Conservation (phyloP, 73 alveolate genomes). For the Tetrahymena thermophila region DNA sequence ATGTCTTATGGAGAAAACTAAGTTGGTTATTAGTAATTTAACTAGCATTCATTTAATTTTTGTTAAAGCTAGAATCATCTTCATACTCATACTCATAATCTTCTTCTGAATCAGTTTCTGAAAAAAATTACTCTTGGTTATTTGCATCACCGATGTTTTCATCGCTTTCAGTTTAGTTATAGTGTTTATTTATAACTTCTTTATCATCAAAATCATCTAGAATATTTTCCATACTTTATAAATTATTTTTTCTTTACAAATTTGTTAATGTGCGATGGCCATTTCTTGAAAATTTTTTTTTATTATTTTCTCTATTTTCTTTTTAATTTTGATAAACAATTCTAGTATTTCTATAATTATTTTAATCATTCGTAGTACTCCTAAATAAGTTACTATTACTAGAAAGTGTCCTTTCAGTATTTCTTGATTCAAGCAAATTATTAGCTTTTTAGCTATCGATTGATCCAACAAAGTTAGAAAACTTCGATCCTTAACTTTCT, state of each 20-base stretch:
- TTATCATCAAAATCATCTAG: neutral
- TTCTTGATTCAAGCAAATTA: neutral
- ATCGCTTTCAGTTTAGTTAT: neutral
- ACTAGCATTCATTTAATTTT: neutral
- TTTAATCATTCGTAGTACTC: neutral
- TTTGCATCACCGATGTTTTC: neutral
- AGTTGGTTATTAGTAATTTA: neutral
- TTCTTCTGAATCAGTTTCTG: neutral
- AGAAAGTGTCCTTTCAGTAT: neutral
- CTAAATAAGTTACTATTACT: neutral
- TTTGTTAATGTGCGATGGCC: neutral
- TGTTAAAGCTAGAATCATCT: neutral
- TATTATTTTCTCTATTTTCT: neutral
- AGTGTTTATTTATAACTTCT: neutral
- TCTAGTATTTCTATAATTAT: neutral
- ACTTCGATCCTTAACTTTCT: neutral
- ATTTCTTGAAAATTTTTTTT: neutral
- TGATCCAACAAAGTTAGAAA: neutral
- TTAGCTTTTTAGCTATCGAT: neutral
- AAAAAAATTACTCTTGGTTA: neutral
- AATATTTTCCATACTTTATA: neutral
- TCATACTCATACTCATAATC: neutral
- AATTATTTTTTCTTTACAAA: neutral
- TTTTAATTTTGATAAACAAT: neutral
- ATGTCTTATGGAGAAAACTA: neutral